Conservation (phyloP, 202 grass and related monocot species). For the Cymbopogon flexuosus region DNA sequence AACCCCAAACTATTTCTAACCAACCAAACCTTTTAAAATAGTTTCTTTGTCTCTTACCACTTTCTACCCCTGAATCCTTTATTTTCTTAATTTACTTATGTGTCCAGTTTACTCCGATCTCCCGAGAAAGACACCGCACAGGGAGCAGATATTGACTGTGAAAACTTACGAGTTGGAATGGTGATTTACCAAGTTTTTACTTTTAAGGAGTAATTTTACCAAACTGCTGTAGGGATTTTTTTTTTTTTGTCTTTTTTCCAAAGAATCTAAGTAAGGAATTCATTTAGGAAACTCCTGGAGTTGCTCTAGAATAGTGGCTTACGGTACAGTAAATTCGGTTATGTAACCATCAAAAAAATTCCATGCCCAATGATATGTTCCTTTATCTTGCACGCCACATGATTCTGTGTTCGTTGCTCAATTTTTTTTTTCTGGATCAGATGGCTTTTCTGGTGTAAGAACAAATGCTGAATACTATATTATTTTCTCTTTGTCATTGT, state of each 20-base stretch:
- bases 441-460: neutral
- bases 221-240: neutral
- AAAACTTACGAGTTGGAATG: neutral
- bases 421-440: neutral
- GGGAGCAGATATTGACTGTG: neutral
- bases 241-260: neutral
- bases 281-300: neutral
- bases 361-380: neutral
- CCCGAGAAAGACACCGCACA: neutral
- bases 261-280: neutral
- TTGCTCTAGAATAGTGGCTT: neutral
- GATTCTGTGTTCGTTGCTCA: neutral
- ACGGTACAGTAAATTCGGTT: neutral
- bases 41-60: neutral
- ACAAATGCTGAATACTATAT: neutral
- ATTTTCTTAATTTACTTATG: neutral
- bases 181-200: neutral
- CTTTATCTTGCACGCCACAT: neutral
- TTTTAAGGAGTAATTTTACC: neutral
- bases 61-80: neutral
- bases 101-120: neutral
- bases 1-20: neutral
- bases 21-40: neutral
- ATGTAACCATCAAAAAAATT: neutral
- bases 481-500: constrained; percentile 22